Percentiles rank a stretch among this genome's conserved stretches.
Conservation (phyloP, 1,139 yeast species). For the Scheffersomyces cryptocercus region DNA sequence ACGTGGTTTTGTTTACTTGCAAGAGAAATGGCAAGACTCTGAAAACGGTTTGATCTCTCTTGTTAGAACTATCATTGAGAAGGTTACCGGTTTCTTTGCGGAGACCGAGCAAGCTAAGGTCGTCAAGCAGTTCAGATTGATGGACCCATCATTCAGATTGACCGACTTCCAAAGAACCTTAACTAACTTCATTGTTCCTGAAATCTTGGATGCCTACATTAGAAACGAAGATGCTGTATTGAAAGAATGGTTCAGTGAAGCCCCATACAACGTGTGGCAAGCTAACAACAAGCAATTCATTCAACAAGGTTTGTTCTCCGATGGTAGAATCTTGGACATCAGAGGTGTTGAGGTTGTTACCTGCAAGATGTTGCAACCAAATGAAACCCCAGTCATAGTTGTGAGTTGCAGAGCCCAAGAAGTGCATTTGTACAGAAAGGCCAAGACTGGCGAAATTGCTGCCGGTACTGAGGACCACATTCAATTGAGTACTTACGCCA, state of each 20-base stretch:
- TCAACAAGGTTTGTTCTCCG: slow-evolving; percentile 90
- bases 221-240: slow-evolving; percentile 84
- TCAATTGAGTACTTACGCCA: slow-evolving; percentile 88
- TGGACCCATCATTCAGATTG: slow-evolving; percentile 86
- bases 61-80: slow-evolving; percentile 76
- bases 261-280: slow-evolving; percentile 92
- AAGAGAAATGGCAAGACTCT: slow-evolving; percentile 86
- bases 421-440: slow-evolving; percentile 83
- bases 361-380: slow-evolving; percentile 86
- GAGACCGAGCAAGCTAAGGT: slow-evolving; percentile 97
- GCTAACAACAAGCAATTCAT: slow-evolving; percentile 92
- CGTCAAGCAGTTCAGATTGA: slow-evolving; percentile 75
- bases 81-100: slow-evolving; percentile 84
- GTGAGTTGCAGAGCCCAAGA: slow-evolving; percentile 98
- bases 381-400: slow-evolving; percentile 89
- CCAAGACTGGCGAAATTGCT: slow-evolving; percentile 89
- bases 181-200: slow-evolving; percentile 93
- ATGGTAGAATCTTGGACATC: slow-evolving; percentile 88
- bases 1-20: slow-evolving; percentile 59
- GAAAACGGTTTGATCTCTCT: slow-evolving; percentile 89
- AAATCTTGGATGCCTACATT: slow-evolving; percentile 91
- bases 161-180: slow-evolving; percentile 82
- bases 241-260: slow-evolving; percentile 93
- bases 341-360: slow-evolving; percentile 94
- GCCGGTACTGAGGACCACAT: slow-evolving; percentile 97